Percentiles rank a stretch among this genome's conserved stretches.
These are phyloP conservation scores for Zygosaccharomyces bailii DNA, from an alignment of 805 yeast species.

Conservation along the genomic window DNA sequence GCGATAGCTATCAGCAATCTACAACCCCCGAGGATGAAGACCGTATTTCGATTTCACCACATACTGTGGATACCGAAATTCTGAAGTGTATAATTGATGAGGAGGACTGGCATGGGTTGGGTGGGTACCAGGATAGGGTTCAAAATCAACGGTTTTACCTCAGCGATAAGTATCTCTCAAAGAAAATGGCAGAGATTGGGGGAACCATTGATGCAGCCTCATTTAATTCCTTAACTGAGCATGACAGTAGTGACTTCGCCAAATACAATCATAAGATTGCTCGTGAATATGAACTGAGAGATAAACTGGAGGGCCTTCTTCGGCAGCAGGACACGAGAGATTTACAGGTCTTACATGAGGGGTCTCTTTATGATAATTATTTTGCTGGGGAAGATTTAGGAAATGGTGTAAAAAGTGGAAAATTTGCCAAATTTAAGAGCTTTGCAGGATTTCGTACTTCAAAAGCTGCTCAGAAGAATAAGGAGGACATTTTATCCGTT, in stretches of 20 bases:
- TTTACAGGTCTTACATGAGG: conserved; percentile 21
- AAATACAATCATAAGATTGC: conserved; percentile 36
- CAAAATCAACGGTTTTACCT: conserved; percentile 25
- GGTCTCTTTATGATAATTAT: conserved; percentile 17
- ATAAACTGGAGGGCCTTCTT: conserved; percentile 24
- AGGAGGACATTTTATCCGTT: background rate
- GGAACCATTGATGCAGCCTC: conserved; percentile 7
- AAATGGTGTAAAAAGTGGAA: background rate
- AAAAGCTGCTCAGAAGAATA: background rate
- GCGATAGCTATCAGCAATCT: conserved; percentile 2
- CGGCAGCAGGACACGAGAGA: conserved; percentile 17
- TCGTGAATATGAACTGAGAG: conserved; percentile 34
- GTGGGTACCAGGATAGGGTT: conserved; percentile 19
- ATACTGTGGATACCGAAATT: conserved; percentile 15
- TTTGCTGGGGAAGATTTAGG: conserved; percentile 17
- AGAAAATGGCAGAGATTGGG: conserved; percentile 9
- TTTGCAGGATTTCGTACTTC: background rate
- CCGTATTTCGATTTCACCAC: conserved; percentile 2
- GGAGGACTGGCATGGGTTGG: conserved; percentile 19
- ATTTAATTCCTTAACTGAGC: conserved; percentile 5
- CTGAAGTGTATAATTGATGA: conserved; percentile 18
- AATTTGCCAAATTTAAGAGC: conserved; percentile 4
- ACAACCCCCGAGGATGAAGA: conserved; percentile 4
- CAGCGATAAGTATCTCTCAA: conserved; percentile 19
- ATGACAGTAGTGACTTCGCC: conserved; percentile 31